phyloP scores from a whole-genome alignment of 176 grass and related monocot genomes.

The Oryza brachyantha region DNA sequence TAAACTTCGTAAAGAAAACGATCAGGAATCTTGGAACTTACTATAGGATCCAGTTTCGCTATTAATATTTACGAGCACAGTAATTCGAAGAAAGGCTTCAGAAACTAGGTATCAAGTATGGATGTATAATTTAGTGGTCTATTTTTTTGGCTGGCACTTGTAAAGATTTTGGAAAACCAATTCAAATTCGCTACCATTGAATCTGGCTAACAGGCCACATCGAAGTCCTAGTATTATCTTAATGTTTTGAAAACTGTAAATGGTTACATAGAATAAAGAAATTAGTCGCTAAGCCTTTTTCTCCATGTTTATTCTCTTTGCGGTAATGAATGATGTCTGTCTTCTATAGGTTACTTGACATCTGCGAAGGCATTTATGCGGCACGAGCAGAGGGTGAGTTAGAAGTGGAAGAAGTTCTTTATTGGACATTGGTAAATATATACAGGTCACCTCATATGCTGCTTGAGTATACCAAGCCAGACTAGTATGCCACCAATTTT shows the following conservation, averaged over 20 bases:
- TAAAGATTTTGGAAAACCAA: background rate
- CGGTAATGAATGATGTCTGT: background rate
- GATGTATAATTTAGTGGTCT: background rate
- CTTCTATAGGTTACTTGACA: conserved; percentile 75
- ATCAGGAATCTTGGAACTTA: background rate
- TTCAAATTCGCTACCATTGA: background rate
- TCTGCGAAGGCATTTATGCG: conserved; percentile 96
- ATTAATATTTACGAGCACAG: background rate
- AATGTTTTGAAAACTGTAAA: background rate
- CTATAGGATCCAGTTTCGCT: background rate
- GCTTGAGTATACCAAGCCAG: conserved; percentile 85
- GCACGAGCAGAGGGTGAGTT: conserved; percentile 90
- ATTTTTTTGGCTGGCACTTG: background rate
- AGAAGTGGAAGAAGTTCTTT: conserved; percentile 95
- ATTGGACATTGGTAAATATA: conserved; percentile 91
- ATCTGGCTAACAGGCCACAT: background rate
- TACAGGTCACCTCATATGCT: conserved; percentile 96
- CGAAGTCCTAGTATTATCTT: background rate
- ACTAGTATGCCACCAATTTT: conserved; percentile 15
- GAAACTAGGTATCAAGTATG: background rate
- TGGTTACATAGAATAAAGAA: background rate
- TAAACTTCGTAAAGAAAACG: background rate
- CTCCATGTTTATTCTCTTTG: background rate
- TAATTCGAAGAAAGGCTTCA: background rate
- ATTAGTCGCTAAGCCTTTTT: background rate